Percentiles rank a stretch among this genome's conserved stretches.
phyloP scores from a whole-genome alignment of 805 yeast species.

The Kuraishia cidri region DNA sequence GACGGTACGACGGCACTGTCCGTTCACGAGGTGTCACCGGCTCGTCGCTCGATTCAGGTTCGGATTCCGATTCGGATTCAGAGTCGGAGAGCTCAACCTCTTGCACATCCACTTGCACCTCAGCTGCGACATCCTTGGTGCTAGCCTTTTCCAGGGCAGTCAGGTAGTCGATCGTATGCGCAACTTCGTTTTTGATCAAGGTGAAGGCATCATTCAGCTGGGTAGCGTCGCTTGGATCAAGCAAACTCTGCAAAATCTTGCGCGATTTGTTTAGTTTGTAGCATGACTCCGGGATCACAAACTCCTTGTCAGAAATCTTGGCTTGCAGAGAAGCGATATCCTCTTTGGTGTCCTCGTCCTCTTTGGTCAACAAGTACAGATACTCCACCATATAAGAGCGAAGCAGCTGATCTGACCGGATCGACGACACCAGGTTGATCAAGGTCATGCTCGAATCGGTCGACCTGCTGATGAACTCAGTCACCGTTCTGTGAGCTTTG shows the following conservation, averaged over 20 bases:
- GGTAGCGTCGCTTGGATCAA: constrained; percentile 12
- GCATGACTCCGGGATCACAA: constrained; percentile 15
- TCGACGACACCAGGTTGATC: constrained; percentile 13
- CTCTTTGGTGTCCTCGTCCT: constrained; percentile 1
- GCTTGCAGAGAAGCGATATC: not conserved
- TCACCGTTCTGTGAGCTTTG: not conserved
- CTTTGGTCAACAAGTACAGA: constrained; percentile 3
- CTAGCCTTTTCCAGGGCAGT: too few relatives aligned
- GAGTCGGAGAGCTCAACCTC: too few relatives aligned
- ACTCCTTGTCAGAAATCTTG: constrained; percentile 5
- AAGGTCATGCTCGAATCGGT: constrained; percentile 12
- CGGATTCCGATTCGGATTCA: too few relatives aligned
- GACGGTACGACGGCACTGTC: too few relatives aligned
- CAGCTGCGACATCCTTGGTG: not conserved
- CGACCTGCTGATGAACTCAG: constrained; percentile 15
- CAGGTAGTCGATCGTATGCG: constrained; percentile 10
- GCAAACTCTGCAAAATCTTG: constrained; percentile 16
- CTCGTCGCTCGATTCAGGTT: too few relatives aligned
- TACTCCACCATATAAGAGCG: constrained; percentile 11
- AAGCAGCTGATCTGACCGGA: constrained; percentile 13
- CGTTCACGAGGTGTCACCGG: too few relatives aligned
- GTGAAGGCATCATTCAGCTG: constrained; percentile 14
- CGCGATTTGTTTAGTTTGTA: constrained; percentile 15
- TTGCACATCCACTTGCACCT: too few relatives aligned
- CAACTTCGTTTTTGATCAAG: constrained; percentile 12